Conservation (phyloP, 495 filamentous ascomycete genomes). For the Talaromyces adpressus region DNA sequence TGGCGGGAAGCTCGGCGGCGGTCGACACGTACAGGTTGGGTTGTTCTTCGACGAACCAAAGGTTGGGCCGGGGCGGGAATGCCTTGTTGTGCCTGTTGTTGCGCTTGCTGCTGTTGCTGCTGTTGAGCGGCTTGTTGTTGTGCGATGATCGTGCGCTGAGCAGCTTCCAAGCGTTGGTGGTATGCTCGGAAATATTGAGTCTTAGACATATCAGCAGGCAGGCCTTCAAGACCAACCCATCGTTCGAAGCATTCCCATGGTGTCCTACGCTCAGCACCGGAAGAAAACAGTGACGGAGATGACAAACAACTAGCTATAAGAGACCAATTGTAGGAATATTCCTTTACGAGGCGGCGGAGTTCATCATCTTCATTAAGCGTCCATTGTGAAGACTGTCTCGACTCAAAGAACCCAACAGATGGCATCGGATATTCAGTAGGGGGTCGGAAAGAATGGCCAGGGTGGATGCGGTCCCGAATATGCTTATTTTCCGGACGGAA, state of each 20-base stretch:
- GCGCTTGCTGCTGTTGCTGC: conserved; percentile 52
- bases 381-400: conserved; percentile 81
- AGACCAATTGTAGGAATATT: conserved; percentile 96
- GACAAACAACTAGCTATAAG: conserved; percentile 75
- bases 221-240: conserved; percentile 82
- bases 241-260: conserved; percentile 99
- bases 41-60: conserved; percentile 57
- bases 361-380: conserved; percentile 83
- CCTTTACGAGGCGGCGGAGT: conserved; percentile 73
- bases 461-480: conserved; percentile 83
- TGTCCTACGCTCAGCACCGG: conserved; percentile 81
- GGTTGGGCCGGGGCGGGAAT: conserved; percentile 49
- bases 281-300: conserved; percentile 65
- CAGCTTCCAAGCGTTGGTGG: conserved; percentile 70
- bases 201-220: conserved; percentile 86
- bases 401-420: conserved; percentile 80
- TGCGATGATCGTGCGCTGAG: conserved; percentile 57
- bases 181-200: conserved; percentile 87
- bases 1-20: conserved; percentile 77
- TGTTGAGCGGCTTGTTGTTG: conserved; percentile 53
- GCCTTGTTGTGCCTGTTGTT: conserved; percentile 46
- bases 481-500: conserved; percentile 86
- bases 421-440: conserved; percentile 87
- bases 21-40: conserved; percentile 73
- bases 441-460: conserved; percentile 89